phyloP scores from a whole-genome alignment of 2,329 filamentous ascomycete species.

The Cordyceps cateniannulata region DNA sequence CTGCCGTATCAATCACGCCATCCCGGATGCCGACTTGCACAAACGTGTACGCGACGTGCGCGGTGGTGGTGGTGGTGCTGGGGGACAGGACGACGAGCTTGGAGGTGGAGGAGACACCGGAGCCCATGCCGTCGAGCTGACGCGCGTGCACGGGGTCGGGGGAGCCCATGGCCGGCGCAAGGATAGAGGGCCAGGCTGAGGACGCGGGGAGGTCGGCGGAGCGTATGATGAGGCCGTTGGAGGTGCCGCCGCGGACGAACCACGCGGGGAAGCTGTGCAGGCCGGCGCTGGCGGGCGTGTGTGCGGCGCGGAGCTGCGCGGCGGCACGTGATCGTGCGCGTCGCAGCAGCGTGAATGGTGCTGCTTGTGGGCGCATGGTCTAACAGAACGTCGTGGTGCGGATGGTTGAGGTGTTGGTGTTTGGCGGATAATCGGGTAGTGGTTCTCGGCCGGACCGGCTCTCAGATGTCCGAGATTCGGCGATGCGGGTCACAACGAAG shows the following conservation, averaged over 20 bases:
- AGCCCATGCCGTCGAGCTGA: constrained; percentile 67
- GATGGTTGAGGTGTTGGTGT: background rate
- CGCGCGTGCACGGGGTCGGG: constrained; percentile 58
- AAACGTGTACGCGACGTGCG: constrained; percentile 64
- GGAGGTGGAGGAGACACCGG: constrained; percentile 60
- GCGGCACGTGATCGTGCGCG: background rate
- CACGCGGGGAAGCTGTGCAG: constrained; percentile 30
- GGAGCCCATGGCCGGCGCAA: constrained; percentile 55
- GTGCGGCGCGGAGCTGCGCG: background rate
- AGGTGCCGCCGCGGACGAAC: constrained; percentile 58
- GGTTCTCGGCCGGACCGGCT: background rate
- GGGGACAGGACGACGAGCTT: constrained; percentile 61
- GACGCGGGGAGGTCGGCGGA: constrained; percentile 29
- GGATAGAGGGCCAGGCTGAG: constrained; percentile 39
- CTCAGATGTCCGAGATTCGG: background rate
- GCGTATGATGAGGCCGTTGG: constrained; percentile 52
- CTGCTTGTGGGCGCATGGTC: background rate
- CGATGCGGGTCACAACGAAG: no score
- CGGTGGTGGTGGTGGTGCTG: background rate
- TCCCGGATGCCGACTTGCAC: constrained; percentile 60
- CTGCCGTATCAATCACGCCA: constrained; percentile 54
- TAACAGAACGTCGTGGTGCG: no score
- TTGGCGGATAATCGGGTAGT: no score
- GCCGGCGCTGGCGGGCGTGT: background rate
- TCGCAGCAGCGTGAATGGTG: background rate